phyloP scores from a whole-genome alignment of 805 yeast species.

The Candida mattraensis region DNA sequence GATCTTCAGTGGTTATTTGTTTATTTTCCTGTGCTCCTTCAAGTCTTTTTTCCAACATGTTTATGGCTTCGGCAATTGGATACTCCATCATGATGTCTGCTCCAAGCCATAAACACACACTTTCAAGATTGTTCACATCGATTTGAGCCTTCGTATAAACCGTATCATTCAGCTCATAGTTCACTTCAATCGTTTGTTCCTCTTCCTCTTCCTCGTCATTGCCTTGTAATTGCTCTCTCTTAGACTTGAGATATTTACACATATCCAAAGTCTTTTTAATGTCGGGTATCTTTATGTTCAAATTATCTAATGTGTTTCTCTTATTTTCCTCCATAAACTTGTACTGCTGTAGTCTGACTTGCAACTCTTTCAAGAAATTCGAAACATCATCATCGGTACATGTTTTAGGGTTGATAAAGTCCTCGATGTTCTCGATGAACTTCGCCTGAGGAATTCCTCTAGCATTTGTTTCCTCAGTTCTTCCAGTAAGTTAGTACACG shows the following conservation, averaged over 20 bases:
- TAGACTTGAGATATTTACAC: conserved; percentile 57
- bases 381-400: conserved; percentile 36
- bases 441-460: conserved; percentile 98
- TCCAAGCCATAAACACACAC: conserved; percentile 92
- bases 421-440: conserved; percentile 81
- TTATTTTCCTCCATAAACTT: conserved; percentile 77
- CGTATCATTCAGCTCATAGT: conserved; percentile 92
- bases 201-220: conserved; percentile 34
- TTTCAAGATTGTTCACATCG: conserved; percentile 50
- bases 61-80: conserved; percentile 83
- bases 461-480: conserved; percentile 69
- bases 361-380: conserved; percentile 67
- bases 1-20: conserved; percentile 71
- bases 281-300: conserved; percentile 83
- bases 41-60: conserved; percentile 62
- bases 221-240: conserved; percentile 37
- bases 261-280: conserved; percentile 80
- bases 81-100: conserved; percentile 98
- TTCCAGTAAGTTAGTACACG: conserved; percentile 21
- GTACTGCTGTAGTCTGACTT: conserved; percentile 86
- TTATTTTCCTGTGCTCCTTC: conserved; percentile 59
- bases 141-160: conserved; percentile 81
- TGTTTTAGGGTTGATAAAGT: conserved; percentile 51
- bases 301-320: conserved; percentile 47
- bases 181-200: conserved; percentile 55